Evolutionary conservation across 2,329 filamentous ascomycete species (phyloP).

Genomic region (Microsporum audouinii): DNA sequence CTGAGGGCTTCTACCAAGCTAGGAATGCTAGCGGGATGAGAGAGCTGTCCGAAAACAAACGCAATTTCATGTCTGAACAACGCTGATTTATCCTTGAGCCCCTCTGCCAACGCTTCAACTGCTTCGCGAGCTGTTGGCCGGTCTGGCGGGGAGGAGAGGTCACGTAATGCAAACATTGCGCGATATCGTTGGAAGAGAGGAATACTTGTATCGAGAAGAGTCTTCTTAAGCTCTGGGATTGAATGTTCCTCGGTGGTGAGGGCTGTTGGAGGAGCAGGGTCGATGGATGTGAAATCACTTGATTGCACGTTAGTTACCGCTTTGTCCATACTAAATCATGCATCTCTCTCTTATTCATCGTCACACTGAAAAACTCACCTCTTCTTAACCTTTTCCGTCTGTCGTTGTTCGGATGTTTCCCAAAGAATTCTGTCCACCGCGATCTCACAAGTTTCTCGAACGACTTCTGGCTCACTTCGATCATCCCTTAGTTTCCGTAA

Average conservation of each 20-base stretch:
- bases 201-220: constrained; percentile 63
- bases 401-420: constrained; percentile 65
- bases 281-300: constrained; percentile 90
- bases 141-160: constrained; percentile 86
- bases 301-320: constrained; percentile 19
- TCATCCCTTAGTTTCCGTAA: constrained; percentile 65
- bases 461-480: constrained; percentile 60
- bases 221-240: constrained; percentile 62
- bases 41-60: constrained; percentile 94
- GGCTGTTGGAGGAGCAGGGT: constrained; percentile 82
- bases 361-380: constrained; percentile 48
- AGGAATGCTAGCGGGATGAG: constrained; percentile 92
- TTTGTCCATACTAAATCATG: constrained; percentile 8
- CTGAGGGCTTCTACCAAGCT: constrained; percentile 68
- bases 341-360: neutral
- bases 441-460: constrained; percentile 95
- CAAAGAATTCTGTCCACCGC: constrained; percentile 88
- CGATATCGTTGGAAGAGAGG: constrained; percentile 89
- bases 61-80: constrained; percentile 97
- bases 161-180: constrained; percentile 94
- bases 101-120: constrained; percentile 71
- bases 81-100: constrained; percentile 73
- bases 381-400: constrained; percentile 64
- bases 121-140: constrained; percentile 82
- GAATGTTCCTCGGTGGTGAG: constrained; percentile 50